Evolutionary conservation across 2,329 filamentous ascomycete species (phyloP), one percentile per base, ranked within the genome.

Genomic region (Arthrobotrys pseudoclavata): DNA sequence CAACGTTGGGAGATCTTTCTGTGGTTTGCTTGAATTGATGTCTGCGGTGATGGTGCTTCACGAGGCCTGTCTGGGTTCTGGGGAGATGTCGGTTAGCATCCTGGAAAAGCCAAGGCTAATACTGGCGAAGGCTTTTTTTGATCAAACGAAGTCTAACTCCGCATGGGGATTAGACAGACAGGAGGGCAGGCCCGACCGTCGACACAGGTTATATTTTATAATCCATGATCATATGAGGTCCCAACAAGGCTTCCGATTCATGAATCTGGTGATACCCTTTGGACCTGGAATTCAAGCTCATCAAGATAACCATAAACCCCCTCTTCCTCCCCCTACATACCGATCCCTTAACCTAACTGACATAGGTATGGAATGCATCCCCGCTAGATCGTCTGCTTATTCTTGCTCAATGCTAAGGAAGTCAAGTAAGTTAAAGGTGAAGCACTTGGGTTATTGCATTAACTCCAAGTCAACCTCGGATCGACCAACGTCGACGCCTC

Each of bases 21-120:
- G 2, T 40, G 2, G 37, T 24, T 18, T 47, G 3, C 24, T 62
- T 47, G 47, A 60, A 18, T 7, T 60, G 53, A 60, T 62, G 40
- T 26, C 15, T 29, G 57, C n/a, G n/a, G 55, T 42, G 52, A 45
- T 62, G 57, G 15, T n/a, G 37, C 18, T 62, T 45, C 37, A 57
- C 37, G 60, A 40, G 40, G 45, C n/a, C 37, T 1, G 12, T 20
- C n/a, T 45, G 18, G n/a, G 1, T n/a, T 37, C 5, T 7, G n/a
- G 47, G 22, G 47, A 50, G 47, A 26, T 26, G 47, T 50, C 20
- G 20, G n/a, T 20, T 45, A 45, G 20, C 42, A 2, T 26, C 47
- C 15, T 22, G 20, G 10, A 50, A 6, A 12, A n/a, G n/a, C n/a
- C n/a, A n/a, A n/a, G n/a, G 50, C 50, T 12, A 18, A 20, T 45